Evolutionary conservation across 2,329 filamentous ascomycete species (phyloP).

Genomic region (Pyricularia grisea): DNA sequence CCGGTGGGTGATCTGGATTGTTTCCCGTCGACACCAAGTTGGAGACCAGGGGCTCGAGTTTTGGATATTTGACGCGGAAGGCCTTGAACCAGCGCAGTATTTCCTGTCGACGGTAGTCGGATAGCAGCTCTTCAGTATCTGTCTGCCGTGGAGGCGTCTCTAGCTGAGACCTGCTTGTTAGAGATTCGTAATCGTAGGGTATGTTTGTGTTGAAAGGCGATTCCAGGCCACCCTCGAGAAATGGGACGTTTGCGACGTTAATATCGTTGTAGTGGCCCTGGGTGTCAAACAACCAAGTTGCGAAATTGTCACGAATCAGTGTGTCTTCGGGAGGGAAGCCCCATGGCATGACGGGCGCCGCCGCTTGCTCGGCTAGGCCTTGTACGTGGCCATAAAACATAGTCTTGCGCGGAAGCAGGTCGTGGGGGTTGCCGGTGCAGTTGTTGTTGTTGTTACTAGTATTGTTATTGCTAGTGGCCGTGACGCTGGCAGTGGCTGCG

Average conservation of each 20-base stretch:
- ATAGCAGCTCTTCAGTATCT: slow-evolving; percentile 31
- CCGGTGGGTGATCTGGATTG: slow-evolving; percentile 27
- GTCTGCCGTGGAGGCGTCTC: slow-evolving; percentile 30
- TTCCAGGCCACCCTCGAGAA: slow-evolving; percentile 38
- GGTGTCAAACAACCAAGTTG: slow-evolving; percentile 40
- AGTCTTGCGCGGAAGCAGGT: slow-evolving; percentile 27
- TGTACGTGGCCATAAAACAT: slow-evolving; percentile 23
- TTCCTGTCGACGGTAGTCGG: slow-evolving; percentile 34
- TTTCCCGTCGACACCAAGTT: slow-evolving; percentile 27
- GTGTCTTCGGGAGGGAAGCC: slow-evolving; percentile 25
- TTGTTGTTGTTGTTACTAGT: background rate
- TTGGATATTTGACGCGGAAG: slow-evolving; percentile 33
- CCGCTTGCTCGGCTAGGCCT: slow-evolving; percentile 18
- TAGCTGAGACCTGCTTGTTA: slow-evolving; percentile 35
- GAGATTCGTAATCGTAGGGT: slow-evolving; percentile 40
- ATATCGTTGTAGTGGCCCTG: slow-evolving; percentile 31
- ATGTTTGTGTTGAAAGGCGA: slow-evolving; percentile 42
- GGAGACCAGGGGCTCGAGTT: slow-evolving; percentile 22
- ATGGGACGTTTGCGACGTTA: slow-evolving; percentile 32
- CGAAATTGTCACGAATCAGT: slow-evolving; percentile 34
- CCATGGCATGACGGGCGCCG: slow-evolving; percentile 22
- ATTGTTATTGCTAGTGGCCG: background rate
- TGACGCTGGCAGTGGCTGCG: background rate
- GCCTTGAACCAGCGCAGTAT: slow-evolving; percentile 31
- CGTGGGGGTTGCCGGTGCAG: background rate